phyloP scores from a whole-genome alignment of 305 asterid species.

The Euphrasia arctica region DNA sequence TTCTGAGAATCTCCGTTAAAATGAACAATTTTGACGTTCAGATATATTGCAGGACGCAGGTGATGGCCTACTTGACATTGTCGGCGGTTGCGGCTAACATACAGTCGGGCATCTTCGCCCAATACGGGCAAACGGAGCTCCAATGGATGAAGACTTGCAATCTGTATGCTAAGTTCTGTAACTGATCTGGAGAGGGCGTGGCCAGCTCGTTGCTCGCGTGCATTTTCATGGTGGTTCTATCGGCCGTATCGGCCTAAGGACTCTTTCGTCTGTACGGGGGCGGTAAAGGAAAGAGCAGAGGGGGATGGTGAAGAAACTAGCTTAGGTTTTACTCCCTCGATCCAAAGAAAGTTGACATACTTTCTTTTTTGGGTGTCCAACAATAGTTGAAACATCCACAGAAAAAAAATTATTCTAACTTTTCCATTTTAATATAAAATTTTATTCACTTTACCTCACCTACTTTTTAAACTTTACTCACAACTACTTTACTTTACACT shows the following conservation, averaged over 20 bases:
- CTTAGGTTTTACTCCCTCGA: background rate
- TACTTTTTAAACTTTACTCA: too few relatives aligned
- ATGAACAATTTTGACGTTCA: background rate
- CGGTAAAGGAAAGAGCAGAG: slow-evolving; percentile 44
- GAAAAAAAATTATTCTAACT: too few relatives aligned
- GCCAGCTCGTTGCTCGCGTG: slow-evolving; percentile 58
- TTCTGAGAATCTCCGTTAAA: background rate
- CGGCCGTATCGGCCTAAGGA: slow-evolving; percentile 77
- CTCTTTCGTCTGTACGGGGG: slow-evolving; percentile 85
- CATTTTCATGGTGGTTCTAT: slow-evolving; percentile 52
- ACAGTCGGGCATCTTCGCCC: slow-evolving; percentile 59
- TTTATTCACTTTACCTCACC: too few relatives aligned
- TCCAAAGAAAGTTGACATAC: too few relatives aligned
- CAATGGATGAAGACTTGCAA: slow-evolving; percentile 89
- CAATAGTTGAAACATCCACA: too few relatives aligned
- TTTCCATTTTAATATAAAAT: too few relatives aligned
- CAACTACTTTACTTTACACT: too few relatives aligned
- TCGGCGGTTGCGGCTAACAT: slow-evolving; percentile 76
- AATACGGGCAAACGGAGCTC: slow-evolving; percentile 65
- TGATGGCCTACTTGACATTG: slow-evolving; percentile 69
- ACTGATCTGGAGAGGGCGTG: slow-evolving; percentile 75
- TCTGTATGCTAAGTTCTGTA: slow-evolving; percentile 71
- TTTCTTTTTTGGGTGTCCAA: background rate
- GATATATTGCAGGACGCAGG: slow-evolving; percentile 40
- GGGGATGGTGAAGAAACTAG: slow-evolving; percentile 30